Base-by-base conservation (phyloP, 164 flowering plant species). In the grape (Vitis vinifera) region DNA sequence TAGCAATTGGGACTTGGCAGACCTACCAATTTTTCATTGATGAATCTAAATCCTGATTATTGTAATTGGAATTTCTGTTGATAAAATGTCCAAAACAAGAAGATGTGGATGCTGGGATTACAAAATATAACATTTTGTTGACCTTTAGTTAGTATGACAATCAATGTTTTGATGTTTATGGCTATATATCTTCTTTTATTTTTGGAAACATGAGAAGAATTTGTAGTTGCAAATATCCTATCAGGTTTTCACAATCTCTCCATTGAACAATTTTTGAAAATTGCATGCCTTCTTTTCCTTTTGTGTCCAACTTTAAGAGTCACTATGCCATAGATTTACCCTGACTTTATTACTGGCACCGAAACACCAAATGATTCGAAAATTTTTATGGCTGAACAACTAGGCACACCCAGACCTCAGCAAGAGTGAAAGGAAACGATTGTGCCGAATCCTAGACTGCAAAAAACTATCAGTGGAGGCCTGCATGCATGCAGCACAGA, bases 401-500 rank as follows among this genome's bases (percentile, higher is more conserved):
- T 81, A 96, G 99, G 89, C 86, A 63, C 99, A 93, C 77, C 94
- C 89, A 44, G 84, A 83, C 19, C 88, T 96, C 48, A 85, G 68
- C 82, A 93, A 96, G 85, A 84, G 89, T 48, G 98, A 96, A 72
- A 82, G 99, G 68, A 96, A 96, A 69, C 75, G 87, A 30, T 67
- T 96, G 61, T 96, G 99, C 66, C 82, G 92, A 66, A 70, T 86
- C 53, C 79, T 96, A 4, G 97, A 96, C 87, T 96, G 99, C 95
- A 93, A 87, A 73, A 96, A 91, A 73, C 83, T 96, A 11, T 93
- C 99, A 4, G 75, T 93, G 83, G 92, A 92, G 69, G 90, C 89
- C 16, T 92, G 98, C 72, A 90, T 89, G 86, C 94, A 93, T 62
- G 99, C 99, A 0, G 98, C 98, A 30, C 97, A 93, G 60, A 96